A percentile compares a stretch with the other conserved stretches of the same genome.
Evolutionary conservation across 139 green algal genomes (phyloP).

Genomic region (Micractinium sp.): DNA sequence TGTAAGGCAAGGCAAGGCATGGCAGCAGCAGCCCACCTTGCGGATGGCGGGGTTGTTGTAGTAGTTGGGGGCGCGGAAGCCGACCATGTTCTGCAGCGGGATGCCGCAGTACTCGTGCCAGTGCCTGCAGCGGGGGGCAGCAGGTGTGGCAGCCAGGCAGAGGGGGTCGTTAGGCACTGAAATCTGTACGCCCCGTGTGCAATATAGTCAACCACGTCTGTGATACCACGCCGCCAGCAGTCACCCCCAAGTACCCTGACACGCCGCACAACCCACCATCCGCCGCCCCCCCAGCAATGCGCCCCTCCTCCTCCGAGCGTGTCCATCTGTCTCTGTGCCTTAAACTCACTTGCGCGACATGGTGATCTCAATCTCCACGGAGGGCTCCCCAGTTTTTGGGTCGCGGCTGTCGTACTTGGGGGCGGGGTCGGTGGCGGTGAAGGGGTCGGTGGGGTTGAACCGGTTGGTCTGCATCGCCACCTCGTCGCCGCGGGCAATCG

Average conservation of each 20-base stretch:
- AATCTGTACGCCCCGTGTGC: no score
- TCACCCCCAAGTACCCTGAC: no score
- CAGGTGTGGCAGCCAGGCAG: no score
- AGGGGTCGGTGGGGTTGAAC: conserved; percentile 35
- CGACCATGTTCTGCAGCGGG: neutral
- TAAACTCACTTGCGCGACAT: conserved; percentile 17
- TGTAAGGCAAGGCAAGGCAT: no score
- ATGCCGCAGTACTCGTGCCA: conserved; percentile 32
- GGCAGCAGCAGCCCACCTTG: conserved; percentile 6
- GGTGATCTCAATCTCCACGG: conserved; percentile 17
- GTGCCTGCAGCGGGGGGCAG: neutral
- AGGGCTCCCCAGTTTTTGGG: conserved; percentile 21
- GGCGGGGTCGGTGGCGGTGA: conserved; percentile 23
- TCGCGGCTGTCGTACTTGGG: conserved; percentile 20
- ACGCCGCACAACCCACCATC: no score
- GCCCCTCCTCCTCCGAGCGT: no score
- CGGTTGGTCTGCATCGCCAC: conserved; percentile 37
- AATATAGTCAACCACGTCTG: no score
- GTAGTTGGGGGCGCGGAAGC: conserved; percentile 25
- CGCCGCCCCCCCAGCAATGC: no score
- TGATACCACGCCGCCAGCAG: no score
- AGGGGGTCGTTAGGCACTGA: no score
- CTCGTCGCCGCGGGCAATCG: conserved; percentile 21
- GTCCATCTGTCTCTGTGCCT: no score
- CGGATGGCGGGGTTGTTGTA: conserved; percentile 30